Percentiles rank a stretch among this genome's conserved stretches.
These are phyloP conservation scores for Tricholoma saponaceum DNA, from an alignment of 768 basidiomycete genomes.

Conservation along the genomic window DNA sequence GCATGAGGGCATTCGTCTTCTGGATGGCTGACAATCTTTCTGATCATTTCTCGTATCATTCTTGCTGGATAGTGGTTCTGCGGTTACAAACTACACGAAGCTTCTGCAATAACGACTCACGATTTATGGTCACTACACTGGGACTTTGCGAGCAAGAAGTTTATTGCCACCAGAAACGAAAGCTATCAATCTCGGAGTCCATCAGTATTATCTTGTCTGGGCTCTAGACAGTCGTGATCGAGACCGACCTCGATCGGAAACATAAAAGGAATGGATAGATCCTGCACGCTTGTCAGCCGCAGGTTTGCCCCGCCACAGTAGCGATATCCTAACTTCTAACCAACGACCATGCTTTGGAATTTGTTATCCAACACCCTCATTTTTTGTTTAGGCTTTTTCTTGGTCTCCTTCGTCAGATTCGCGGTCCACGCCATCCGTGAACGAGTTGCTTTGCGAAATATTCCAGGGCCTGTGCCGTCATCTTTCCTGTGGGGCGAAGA, in stretches of 20 bases:
- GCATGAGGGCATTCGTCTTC: neutral
- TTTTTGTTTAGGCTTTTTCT: conserved; percentile 22
- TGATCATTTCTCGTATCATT: neutral
- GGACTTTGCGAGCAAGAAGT: conserved; percentile 3
- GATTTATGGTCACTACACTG: neutral
- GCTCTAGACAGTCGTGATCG: conserved; percentile 11
- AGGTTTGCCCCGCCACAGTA: conserved; percentile 3
- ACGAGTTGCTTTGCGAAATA: conserved; percentile 32
- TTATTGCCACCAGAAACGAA: conserved; percentile 1
- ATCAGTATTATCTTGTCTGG: neutral
- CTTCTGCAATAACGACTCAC: neutral
- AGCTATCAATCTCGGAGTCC: neutral
- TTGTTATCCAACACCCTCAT: conserved; percentile 22
- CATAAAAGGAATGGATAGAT: conserved; percentile 7
- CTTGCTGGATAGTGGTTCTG: neutral
- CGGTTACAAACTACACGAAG: neutral
- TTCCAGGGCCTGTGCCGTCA: conserved; percentile 47
- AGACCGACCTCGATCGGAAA: conserved; percentile 6
- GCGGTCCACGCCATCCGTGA: conserved; percentile 29
- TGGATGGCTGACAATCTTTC: neutral
- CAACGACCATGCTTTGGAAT: conserved; percentile 19
- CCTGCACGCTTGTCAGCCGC: neutral
- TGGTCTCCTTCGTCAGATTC: conserved; percentile 28
- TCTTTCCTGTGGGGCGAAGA: conserved; percentile 63
- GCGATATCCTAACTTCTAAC: neutral